A percentile compares a stretch with the other conserved stretches of the same genome.
Conservation (phyloP, 257 asterid species). For the Primulina tabacum region DNA sequence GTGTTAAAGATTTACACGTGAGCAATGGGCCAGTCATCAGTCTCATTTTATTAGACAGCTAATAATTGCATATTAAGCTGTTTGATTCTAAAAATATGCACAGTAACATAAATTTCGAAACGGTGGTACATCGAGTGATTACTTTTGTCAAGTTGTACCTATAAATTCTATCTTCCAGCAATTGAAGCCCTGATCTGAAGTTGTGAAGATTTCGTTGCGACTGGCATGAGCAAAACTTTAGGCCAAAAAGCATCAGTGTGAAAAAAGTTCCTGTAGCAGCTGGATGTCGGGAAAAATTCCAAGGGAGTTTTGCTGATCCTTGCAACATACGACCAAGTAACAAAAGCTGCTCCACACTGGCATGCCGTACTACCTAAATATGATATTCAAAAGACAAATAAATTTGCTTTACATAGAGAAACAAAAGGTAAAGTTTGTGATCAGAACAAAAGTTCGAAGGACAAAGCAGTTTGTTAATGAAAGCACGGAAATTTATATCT, state of each 20-base stretch:
- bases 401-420: slow-evolving; percentile 17
- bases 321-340: slow-evolving; percentile 92
- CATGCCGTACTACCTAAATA: slow-evolving; percentile 84
- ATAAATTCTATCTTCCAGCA: slow-evolving; percentile 93
- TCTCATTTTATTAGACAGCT: not conserved
- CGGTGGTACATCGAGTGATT: slow-evolving; percentile 8
- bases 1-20: not conserved
- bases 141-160: slow-evolving; percentile 43
- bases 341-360: slow-evolving; percentile 88
- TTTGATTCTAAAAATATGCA: not conserved
- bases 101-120: slow-evolving; percentile 12
- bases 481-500: slow-evolving; percentile 18
- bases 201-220: slow-evolving; percentile 80
- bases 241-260: slow-evolving; percentile 92
- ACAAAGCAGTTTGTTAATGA: slow-evolving; percentile 22
- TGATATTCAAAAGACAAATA: slow-evolving; percentile 10
- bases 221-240: slow-evolving; percentile 84
- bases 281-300: slow-evolving; percentile 93
- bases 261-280: slow-evolving; percentile 94
- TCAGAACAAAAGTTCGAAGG: slow-evolving; percentile 17
- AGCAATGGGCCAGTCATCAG: slow-evolving; percentile 9
- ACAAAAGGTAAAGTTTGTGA: slow-evolving; percentile 15
- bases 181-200: slow-evolving; percentile 86
- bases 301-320: slow-evolving; percentile 80
- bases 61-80: not conserved